These are phyloP conservation scores for Yamadazyma triangularis DNA, from an alignment of 1,139 yeast species.

Conservation along the genomic window DNA sequence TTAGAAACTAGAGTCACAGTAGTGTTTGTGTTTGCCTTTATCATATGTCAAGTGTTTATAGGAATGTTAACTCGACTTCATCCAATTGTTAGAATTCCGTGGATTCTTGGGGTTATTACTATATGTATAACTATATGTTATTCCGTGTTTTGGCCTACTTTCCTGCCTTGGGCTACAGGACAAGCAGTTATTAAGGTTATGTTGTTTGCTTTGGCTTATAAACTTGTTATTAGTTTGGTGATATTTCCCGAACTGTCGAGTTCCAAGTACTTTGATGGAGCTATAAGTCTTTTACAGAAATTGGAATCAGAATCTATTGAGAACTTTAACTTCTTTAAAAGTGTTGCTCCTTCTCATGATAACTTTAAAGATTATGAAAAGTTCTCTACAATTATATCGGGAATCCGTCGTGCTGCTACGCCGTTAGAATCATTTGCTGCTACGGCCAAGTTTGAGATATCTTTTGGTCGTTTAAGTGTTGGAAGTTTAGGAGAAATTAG, in stretches of 20 bases:
- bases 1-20: conserved; percentile 24
- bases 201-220: conserved; percentile 21
- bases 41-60: conserved; percentile 20
- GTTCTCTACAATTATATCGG: conserved; percentile 17
- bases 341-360: conserved; percentile 27
- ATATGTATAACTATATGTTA: conserved; percentile 21
- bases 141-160: conserved; percentile 24
- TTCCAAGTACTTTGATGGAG: conserved; percentile 18
- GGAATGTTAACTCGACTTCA: conserved; percentile 20
- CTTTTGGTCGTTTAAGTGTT: conserved; percentile 27
- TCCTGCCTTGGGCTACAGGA: conserved; percentile 17
- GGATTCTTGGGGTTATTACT: conserved; percentile 20
- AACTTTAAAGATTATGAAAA: conserved; percentile 19
- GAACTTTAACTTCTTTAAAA: conserved; percentile 20
- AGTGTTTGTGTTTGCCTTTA: conserved; percentile 21
- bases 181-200: conserved; percentile 16
- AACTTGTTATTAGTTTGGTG: conserved; percentile 15
- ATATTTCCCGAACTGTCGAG: conserved; percentile 32
- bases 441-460: conserved; percentile 19
- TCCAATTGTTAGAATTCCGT: conserved; percentile 17
- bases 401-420: conserved; percentile 16
- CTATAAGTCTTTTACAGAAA: conserved; percentile 12
- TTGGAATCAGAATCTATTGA: conserved; percentile 15
- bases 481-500: conserved; percentile 26
- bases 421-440: conserved; percentile 20